Conservation (phyloP, 2,329 filamentous ascomycete genomes). For the Bimuria novae-zelandiae region DNA sequence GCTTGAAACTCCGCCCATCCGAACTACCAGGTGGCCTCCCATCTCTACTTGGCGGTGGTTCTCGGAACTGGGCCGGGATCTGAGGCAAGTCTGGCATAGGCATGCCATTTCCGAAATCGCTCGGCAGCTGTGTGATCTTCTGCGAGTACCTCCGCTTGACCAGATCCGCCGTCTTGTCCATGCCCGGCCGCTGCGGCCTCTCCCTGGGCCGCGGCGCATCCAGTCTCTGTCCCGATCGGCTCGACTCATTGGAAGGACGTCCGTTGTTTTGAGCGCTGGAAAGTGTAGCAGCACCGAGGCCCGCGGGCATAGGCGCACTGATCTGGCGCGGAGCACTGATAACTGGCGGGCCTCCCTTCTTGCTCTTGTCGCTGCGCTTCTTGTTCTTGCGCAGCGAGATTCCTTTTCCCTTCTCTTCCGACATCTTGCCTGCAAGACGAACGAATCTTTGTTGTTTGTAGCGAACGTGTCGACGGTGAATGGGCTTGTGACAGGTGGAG, state of each 20-base stretch:
- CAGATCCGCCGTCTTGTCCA: slow-evolving; percentile 70
- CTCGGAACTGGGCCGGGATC: slow-evolving; percentile 64
- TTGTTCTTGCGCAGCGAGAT: slow-evolving; percentile 70
- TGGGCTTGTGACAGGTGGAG: background rate
- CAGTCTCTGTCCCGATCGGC: slow-evolving; percentile 38
- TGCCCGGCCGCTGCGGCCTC: slow-evolving; percentile 47
- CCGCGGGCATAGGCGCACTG: slow-evolving; percentile 46
- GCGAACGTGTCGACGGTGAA: slow-evolving; percentile 7
- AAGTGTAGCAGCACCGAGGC: slow-evolving; percentile 30
- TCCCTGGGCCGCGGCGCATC: slow-evolving; percentile 45
- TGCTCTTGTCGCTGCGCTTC: slow-evolving; percentile 60
- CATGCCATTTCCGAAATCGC: slow-evolving; percentile 69
- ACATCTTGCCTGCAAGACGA: slow-evolving; percentile 45
- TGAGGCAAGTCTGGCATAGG: slow-evolving; percentile 68
- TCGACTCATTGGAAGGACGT: slow-evolving; percentile 45
- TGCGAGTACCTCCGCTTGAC: slow-evolving; percentile 96
- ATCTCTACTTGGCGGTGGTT: slow-evolving; percentile 51
- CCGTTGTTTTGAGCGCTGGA: slow-evolving; percentile 37
- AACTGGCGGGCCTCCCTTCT: slow-evolving; percentile 53
- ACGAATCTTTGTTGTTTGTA: background rate
- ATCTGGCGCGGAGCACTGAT: slow-evolving; percentile 63
- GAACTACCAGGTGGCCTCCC: slow-evolving; percentile 53
- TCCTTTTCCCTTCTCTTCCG: slow-evolving; percentile 56
- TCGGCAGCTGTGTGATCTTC: slow-evolving; percentile 78
- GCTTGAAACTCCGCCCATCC: slow-evolving; percentile 62